Conservation (phyloP, 192 early-diverging fungal species). For the Podila horticola region DNA sequence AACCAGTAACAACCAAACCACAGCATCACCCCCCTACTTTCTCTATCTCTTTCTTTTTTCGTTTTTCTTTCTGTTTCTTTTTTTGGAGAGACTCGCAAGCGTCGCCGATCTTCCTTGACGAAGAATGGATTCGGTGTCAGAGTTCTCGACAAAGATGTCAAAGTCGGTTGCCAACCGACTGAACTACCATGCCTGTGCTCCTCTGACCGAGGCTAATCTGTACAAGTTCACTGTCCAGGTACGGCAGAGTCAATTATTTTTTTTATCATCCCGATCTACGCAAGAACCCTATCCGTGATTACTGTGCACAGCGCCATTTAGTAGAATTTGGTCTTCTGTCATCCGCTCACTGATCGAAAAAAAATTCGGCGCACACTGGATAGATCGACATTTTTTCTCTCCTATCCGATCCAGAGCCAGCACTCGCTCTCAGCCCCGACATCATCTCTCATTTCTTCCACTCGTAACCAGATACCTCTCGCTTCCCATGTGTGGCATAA, state of each 20-base stretch:
- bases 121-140: conserved; percentile 28
- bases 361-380: no score
- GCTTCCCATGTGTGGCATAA: neutral
- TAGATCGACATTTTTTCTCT: no score
- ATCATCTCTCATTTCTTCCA: neutral
- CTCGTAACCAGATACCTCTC: neutral
- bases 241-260: conserved; percentile 3
- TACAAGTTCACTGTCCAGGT: conserved; percentile 44
- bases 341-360: no score
- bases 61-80: neutral
- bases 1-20: conserved; percentile 3
- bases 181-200: neutral
- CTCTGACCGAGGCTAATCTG: conserved; percentile 40
- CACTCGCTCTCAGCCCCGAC: no score
- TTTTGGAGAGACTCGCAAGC: neutral
- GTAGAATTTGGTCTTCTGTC: no score
- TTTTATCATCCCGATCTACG: neutral
- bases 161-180: conserved; percentile 18
- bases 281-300: no score
- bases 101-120: neutral
- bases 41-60: neutral
- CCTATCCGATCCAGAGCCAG: no score
- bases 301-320: no score
- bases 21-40: neutral
- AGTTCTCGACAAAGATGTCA: conserved; percentile 43